Conservation (phyloP, 176 grass and related monocot genomes). For the Pontederia crassipes region DNA sequence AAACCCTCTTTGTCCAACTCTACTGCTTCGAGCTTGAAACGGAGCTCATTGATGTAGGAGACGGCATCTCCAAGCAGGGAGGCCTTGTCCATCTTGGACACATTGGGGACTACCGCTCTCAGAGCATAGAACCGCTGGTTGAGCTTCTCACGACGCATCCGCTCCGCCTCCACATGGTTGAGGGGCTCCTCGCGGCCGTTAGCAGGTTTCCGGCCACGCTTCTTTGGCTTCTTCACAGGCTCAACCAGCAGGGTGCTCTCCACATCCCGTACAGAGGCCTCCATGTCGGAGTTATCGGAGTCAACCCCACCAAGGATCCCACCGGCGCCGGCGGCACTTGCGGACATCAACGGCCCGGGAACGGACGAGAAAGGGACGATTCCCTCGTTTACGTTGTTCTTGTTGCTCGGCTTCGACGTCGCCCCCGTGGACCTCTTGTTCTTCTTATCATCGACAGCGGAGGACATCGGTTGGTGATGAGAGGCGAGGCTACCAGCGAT, state of each 20-base stretch:
- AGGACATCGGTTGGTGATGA: slow-evolving; percentile 30
- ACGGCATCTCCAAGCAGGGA: slow-evolving; percentile 88
- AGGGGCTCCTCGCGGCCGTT: slow-evolving; percentile 91
- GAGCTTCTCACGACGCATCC: slow-evolving; percentile 86
- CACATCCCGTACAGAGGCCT: slow-evolving; percentile 76
- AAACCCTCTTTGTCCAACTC: slow-evolving; percentile 66
- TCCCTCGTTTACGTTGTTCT: slow-evolving; percentile 32
- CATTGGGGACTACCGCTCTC: slow-evolving; percentile 86
- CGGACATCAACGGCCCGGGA: slow-evolving; percentile 20
- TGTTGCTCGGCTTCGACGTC: slow-evolving; percentile 79
- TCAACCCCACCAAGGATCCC: slow-evolving; percentile 52
- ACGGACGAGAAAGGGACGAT: slow-evolving; percentile 84
- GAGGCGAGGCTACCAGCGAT: slow-evolving; percentile 54
- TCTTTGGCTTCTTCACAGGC: slow-evolving; percentile 73
- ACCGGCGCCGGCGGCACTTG: slow-evolving; percentile 1
- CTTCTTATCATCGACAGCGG: slow-evolving; percentile 32
- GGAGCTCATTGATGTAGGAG: slow-evolving; percentile 89
- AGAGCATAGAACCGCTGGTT: slow-evolving; percentile 95
- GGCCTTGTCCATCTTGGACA: slow-evolving; percentile 99
- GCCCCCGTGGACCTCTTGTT: slow-evolving; percentile 69
- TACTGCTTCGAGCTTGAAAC: slow-evolving; percentile 33
- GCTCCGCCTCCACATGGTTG: slow-evolving; percentile 88
- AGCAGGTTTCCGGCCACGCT: slow-evolving; percentile 86
- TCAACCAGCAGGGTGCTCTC: slow-evolving; percentile 80
- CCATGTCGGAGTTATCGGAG: slow-evolving; percentile 81